Evolutionary conservation across 139 green algal species (phyloP), one percentile per base, ranked within the genome.

Genomic region (Volvox africanus): DNA sequence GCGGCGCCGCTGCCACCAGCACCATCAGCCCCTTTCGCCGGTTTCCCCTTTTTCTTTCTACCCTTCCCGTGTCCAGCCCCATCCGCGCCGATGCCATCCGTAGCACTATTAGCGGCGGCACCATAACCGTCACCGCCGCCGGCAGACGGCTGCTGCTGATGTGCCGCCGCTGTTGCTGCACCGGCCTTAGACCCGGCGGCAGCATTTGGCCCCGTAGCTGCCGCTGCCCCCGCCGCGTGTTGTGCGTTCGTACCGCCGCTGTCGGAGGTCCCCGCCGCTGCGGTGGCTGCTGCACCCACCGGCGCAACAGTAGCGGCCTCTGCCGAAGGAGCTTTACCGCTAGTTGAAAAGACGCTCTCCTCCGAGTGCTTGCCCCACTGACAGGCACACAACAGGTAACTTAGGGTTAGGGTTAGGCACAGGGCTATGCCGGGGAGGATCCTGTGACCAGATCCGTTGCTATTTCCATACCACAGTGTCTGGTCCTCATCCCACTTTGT

Each of bases 301-400:
- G 44, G 44, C 44, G 44, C 50, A 86, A 61, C 2, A 22, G 78
- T 65, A 12, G 86, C n/a, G 20, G 30, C 50, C 2, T 32, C 55
- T 33, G 67, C 13, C 26, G 67, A 12, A 18, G 35, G 35, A 30
- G 86, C 30, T 20, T 50, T 35, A 35, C 76, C 87, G 17, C 17
- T 44, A 26, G 87, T 91, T 26, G 75, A 6, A 24, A 85, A 91
- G 33, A 79, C 44, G 76, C 87, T 91, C 26, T 91, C 87, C 87
- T 80, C 87, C 33, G 87, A 91, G 61, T 80, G n/a, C 76, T 91
- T 85, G 76, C 76, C 87, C 87, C 87, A 91, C 87, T 91, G 76
- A 9, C 9, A 55, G 44, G 44, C 44, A 55, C 44, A n/a, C n/a
- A n/a, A n/a, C n/a, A n/a, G n/a, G n/a, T n/a, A n/a, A n/a, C n/a